Base-by-base conservation (phyloP, 805 yeast genomes). In the Lipomyces starkeyi region DNA sequence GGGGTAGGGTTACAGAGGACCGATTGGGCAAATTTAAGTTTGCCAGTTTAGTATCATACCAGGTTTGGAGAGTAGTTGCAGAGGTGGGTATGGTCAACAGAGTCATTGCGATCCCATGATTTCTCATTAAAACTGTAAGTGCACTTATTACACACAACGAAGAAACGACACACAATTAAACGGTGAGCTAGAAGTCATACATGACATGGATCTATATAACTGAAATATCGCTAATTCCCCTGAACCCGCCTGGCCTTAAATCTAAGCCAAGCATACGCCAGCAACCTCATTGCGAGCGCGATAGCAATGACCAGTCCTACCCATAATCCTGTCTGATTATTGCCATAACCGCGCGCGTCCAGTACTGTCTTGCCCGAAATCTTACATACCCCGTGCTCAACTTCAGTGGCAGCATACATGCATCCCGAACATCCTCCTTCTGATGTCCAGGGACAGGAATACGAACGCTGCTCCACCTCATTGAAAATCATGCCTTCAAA, bases 401-500 rank as follows among this genome's bases (percentile, higher is more conserved):
- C 67, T 27, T 73, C 74, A 43, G 80, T 73, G 2, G 67, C 67
- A 7, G 80, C 75, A 65, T 77, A 80, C 78, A 80, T 76, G 67
- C 83, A 80, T 32, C 78, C 79, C 9, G 49, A 43, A 65, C 82
- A 80, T 17, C 69, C 64, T n/a, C 67, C 61, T 25, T 71, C 82
- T 7, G 49, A 6, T n/a, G 49, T 17, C 49, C 49, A 43, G 9
- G 49, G 20, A 71, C 83, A 80, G 13, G 71, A 47, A 63, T 72
- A 80, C 17, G 72, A 69, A 5, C 78, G 72, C 25, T 74, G 63
- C 32, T 67, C 66, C 67, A 80, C 79, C 69, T 80, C 80, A 63
- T 80, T 80, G 74, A 79, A 79, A 82, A 80, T 80, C 82, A 80
- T 80, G 13, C 82, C 83, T 65, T 80, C 82, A 70, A 80, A 80